Percentiles rank a stretch among this genome's conserved stretches.
These are phyloP conservation scores for Phlebopus sp. DNA, from an alignment of 1,284 basidiomycete species.

Conservation along the genomic window DNA sequence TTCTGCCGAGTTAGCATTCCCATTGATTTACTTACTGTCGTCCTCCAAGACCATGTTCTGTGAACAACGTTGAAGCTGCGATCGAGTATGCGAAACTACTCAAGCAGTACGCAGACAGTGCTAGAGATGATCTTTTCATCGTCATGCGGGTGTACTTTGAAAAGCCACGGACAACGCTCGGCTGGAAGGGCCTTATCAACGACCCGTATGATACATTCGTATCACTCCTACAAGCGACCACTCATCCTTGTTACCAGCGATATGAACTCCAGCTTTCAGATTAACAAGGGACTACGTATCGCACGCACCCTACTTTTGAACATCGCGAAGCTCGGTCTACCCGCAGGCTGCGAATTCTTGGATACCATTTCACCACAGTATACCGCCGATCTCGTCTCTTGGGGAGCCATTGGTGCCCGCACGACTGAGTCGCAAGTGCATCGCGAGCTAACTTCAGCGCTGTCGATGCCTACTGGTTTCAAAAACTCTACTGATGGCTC, in stretches of 20 bases:
- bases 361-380: slow-evolving; percentile 92
- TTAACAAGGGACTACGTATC: slow-evolving; percentile 94
- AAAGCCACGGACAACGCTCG: slow-evolving; percentile 94
- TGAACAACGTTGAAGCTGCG: slow-evolving; percentile 85
- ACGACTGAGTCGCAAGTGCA: slow-evolving; percentile 98
- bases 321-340: slow-evolving; percentile 81
- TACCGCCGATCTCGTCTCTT: slow-evolving; percentile 93
- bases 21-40: slow-evolving; percentile 11
- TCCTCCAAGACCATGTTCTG: slow-evolving; percentile 80
- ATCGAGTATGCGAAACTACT: slow-evolving; percentile 82
- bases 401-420: slow-evolving; percentile 96
- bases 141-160: slow-evolving; percentile 98
- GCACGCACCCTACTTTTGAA: slow-evolving; percentile 88
- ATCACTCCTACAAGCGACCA: background rate
- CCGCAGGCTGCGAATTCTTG: slow-evolving; percentile 86
- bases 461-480: slow-evolving; percentile 89
- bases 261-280: slow-evolving; percentile 84
- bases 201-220: slow-evolving; percentile 50
- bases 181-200: slow-evolving; percentile 99
- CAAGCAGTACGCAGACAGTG: slow-evolving; percentile 75
- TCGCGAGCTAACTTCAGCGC: slow-evolving; percentile 79
- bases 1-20: background rate
- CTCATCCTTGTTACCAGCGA: slow-evolving; percentile 34
- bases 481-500: slow-evolving; percentile 77
- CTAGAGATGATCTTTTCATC: slow-evolving; percentile 87